phyloP scores from a whole-genome alignment of 139 green algal genomes.

The Chlorella sorokiniana region DNA sequence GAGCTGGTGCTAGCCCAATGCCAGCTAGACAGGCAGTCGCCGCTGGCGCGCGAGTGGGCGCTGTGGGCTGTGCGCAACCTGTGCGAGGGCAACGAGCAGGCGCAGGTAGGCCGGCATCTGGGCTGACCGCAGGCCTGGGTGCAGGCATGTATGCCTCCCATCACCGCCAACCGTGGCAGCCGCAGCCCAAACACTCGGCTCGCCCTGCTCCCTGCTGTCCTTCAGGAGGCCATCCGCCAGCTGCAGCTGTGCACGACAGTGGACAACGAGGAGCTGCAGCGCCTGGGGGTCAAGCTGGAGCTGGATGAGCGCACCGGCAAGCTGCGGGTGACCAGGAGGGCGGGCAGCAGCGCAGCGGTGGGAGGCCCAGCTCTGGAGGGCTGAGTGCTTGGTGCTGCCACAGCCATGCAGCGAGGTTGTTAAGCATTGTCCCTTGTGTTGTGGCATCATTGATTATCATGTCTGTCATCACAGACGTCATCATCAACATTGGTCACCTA shows the following conservation, averaged over 20 bases:
- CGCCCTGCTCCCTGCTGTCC: neutral
- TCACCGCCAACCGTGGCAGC: no score
- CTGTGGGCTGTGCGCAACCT: conserved; percentile 92
- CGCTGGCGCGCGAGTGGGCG: conserved; percentile 86
- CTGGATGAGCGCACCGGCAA: conserved; percentile 69
- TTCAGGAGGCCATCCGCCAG: conserved; percentile 40
- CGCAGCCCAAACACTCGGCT: neutral
- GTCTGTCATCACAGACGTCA: no score
- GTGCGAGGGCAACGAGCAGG: conserved; percentile 63
- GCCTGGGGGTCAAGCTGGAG: conserved; percentile 69
- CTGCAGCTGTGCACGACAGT: conserved; percentile 55
- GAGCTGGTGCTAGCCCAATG: conserved; percentile 71
- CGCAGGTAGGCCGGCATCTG: conserved; percentile 21
- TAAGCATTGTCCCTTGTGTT: no score
- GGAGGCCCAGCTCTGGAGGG: no score
- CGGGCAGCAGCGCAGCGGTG: conserved; percentile 17
- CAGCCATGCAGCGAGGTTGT: neutral
- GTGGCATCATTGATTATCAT: no score
- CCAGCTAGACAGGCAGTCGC: conserved; percentile 66
- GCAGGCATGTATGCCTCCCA: neutral
- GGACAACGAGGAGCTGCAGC: conserved; percentile 63
- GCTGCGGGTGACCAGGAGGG: conserved; percentile 47
- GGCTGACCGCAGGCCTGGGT: neutral
- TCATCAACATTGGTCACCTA: no score
- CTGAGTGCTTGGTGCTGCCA: neutral